Conservation (phyloP, 331 rosid genomes). For the Quercus lobata region DNA sequence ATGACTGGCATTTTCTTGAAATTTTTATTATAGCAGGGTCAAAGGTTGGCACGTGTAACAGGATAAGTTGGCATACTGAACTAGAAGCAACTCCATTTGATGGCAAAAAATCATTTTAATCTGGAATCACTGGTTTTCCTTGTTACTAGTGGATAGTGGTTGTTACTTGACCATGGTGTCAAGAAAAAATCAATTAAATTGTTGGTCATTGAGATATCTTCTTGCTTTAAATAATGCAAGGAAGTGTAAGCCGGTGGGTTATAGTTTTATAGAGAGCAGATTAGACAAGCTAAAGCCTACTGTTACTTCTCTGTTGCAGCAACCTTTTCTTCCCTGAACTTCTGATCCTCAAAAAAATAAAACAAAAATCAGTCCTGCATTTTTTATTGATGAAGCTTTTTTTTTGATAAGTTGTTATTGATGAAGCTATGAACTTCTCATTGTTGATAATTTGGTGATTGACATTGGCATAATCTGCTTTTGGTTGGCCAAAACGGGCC, state of each 20-base stretch:
- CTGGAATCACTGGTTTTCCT: conserved; percentile 9
- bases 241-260: conserved; percentile 25
- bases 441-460: no score
- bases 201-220: neutral
- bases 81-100: neutral
- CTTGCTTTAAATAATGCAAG: neutral
- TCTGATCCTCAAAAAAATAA: neutral
- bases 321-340: no score
- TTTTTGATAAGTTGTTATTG: no score
- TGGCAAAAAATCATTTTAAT: neutral
- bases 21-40: neutral
- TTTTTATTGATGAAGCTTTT: no score
- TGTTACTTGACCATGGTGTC: neutral
- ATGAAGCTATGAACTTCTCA: no score
- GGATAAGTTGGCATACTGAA: neutral
- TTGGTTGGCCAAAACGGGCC: no score
- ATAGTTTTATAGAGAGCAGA: no score
- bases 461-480: no score
- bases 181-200: neutral
- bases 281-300: no score
- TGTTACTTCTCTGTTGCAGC: no score
- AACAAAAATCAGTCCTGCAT: no score
- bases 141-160: neutral
- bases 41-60: neutral
- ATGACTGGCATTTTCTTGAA: neutral